Evolutionary conservation across 2,329 filamentous ascomycete species (phyloP).

Genomic region (Verticillium zaregamsianum): DNA sequence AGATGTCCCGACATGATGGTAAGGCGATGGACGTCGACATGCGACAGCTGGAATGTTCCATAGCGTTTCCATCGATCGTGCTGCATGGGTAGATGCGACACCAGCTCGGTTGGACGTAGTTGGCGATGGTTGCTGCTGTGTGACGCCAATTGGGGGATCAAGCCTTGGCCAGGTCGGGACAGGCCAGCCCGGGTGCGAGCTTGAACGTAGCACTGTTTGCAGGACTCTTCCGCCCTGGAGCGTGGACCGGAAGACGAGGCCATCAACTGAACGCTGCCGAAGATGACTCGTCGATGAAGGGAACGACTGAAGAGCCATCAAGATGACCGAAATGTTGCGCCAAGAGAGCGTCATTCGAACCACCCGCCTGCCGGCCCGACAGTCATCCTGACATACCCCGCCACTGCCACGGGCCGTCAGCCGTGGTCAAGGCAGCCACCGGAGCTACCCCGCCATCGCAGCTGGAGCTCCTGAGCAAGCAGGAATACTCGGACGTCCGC

Average conservation of each 20-base stretch:
- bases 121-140: too few relatives aligned
- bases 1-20: not conserved
- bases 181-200: too few relatives aligned
- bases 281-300: too few relatives aligned
- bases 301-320: too few relatives aligned
- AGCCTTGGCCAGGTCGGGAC: too few relatives aligned
- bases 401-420: not conserved
- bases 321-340: not conserved
- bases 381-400: not conserved
- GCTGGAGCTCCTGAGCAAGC: not conserved
- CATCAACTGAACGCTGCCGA: too few relatives aligned
- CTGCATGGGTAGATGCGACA: not conserved
- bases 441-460: not conserved
- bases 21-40: not conserved
- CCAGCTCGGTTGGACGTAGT: not conserved
- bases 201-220: too few relatives aligned
- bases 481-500: not conserved
- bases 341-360: not conserved
- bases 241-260: too few relatives aligned
- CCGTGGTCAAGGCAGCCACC: not conserved
- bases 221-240: too few relatives aligned
- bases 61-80: not conserved
- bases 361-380: too few relatives aligned
- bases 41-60: not conserved
- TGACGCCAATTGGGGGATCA: too few relatives aligned